Percentiles rank a stretch among this genome's conserved stretches.
phyloP scores from a whole-genome alignment of 306 rosid genomes.

The Quercus alba region DNA sequence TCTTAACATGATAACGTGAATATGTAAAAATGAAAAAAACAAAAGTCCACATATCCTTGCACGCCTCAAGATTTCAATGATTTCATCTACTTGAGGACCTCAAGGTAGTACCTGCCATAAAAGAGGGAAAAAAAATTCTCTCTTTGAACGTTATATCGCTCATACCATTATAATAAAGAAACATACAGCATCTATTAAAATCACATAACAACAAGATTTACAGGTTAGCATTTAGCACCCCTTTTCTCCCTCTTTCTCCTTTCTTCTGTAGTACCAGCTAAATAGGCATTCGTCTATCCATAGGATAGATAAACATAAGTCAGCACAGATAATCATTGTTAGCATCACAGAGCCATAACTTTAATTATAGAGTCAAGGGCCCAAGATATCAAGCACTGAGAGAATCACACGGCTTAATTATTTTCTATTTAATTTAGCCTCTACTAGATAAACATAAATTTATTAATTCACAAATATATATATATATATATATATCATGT shows the following conservation, averaged over 20 bases:
- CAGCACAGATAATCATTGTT: constrained; percentile 7
- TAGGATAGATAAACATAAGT: constrained; percentile 10
- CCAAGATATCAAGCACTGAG: not conserved
- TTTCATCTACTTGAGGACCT: too few species aligned
- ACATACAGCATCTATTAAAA: not conserved
- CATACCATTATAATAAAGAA: not conserved
- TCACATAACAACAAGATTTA: not conserved
- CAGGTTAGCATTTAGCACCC: not conserved
- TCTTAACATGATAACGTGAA: too few species aligned
- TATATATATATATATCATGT: too few species aligned
- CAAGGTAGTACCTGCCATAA: too few species aligned
- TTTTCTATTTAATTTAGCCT: too few species aligned
- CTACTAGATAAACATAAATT: too few species aligned
- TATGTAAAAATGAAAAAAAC: too few species aligned
- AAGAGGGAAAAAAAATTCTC: too few species aligned
- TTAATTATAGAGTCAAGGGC: not conserved
- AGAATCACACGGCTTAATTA: not conserved
- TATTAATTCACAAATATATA: too few species aligned
- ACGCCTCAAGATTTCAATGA: too few species aligned
- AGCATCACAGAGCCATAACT: not conserved
- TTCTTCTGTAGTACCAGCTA: constrained; percentile 3
- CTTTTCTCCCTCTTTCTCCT: not conserved
- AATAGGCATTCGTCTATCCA: constrained; percentile 6
- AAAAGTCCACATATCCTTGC: too few species aligned
- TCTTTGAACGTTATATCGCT: not conserved